Conservation (phyloP, 345 rosid species). For the Syzygium aromaticum region DNA sequence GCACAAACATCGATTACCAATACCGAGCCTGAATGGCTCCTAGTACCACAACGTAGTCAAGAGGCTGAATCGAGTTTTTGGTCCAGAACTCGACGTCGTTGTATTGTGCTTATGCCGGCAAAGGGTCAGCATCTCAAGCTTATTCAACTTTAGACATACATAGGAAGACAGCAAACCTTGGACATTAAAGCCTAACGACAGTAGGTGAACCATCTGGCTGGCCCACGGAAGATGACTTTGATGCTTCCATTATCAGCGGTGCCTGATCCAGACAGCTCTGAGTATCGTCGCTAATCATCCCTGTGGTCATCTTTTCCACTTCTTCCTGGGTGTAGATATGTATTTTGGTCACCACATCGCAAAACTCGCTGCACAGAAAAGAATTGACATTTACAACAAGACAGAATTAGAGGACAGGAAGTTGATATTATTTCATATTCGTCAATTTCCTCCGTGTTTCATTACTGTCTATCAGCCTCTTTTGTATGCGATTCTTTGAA, state of each 20-base stretch:
- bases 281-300: slow-evolving; percentile 53
- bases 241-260: slow-evolving; percentile 52
- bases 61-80: background rate
- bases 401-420: background rate
- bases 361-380: slow-evolving; percentile 55
- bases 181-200: background rate
- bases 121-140: background rate
- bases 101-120: background rate
- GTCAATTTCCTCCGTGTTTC: background rate
- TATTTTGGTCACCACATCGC: slow-evolving; percentile 73
- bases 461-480: background rate
- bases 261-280: slow-evolving; percentile 93
- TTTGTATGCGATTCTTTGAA: background rate
- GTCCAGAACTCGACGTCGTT: background rate
- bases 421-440: background rate
- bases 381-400: background rate
- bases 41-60: background rate
- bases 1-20: background rate
- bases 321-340: slow-evolving; percentile 81
- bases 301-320: slow-evolving; percentile 72
- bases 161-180: background rate
- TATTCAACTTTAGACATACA: background rate
- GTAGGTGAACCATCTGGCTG: slow-evolving; percentile 47
- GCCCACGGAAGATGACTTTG: slow-evolving; percentile 85
- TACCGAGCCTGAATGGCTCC: background rate